These are phyloP conservation scores for Heterobasidion irregulare DNA, from an alignment of 1,284 basidiomycete species.

Conservation along the genomic window DNA sequence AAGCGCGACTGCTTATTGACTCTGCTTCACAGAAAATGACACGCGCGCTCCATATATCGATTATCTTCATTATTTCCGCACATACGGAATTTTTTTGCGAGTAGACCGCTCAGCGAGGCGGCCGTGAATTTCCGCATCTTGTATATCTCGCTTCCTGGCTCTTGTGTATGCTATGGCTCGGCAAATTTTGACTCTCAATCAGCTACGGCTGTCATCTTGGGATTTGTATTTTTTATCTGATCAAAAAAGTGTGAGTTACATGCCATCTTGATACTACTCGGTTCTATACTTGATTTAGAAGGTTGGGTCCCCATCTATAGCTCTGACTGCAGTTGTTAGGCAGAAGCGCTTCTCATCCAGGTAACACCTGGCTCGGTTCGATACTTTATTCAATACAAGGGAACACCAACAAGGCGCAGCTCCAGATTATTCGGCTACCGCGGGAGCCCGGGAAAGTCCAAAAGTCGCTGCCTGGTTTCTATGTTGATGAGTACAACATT, in stretches of 20 bases:
- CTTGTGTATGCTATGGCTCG: background rate
- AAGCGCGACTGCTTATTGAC: background rate
- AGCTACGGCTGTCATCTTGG: background rate
- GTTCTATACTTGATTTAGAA: slow-evolving; percentile 14
- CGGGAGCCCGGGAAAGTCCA: too few species aligned
- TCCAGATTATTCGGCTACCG: too few species aligned
- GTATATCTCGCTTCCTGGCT: background rate
- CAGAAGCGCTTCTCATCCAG: background rate
- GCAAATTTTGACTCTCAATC: background rate
- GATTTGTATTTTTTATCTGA: background rate
- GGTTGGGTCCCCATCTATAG: slow-evolving; percentile 7
- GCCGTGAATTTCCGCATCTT: background rate
- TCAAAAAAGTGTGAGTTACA: background rate
- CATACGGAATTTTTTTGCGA: background rate
- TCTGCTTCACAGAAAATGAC: background rate
- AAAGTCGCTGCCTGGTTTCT: too few species aligned
- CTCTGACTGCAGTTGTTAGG: background rate
- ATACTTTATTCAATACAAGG: too few species aligned
- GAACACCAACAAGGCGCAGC: too few species aligned
- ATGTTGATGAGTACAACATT: too few species aligned
- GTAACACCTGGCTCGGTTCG: background rate
- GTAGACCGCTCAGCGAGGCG: background rate
- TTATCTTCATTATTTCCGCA: background rate
- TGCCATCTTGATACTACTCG: background rate
- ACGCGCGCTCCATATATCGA: background rate